phyloP scores from a whole-genome alignment of 2,329 filamentous ascomycete genomes.

The Neonectria ditissima region DNA sequence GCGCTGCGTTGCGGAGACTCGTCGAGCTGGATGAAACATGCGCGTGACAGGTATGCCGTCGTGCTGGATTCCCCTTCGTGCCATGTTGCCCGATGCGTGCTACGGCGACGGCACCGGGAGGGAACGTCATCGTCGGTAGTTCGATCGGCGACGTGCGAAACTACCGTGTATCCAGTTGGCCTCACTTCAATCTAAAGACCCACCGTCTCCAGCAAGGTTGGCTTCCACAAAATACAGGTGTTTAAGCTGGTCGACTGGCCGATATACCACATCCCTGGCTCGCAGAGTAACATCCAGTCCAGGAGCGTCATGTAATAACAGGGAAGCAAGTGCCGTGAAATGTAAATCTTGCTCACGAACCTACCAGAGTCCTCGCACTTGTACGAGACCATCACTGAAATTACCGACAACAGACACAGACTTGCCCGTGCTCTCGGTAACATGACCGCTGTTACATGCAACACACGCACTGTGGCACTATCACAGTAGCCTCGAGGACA shows the following conservation, averaged over 20 bases:
- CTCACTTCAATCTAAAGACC: too few species aligned
- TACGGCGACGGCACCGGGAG: too few species aligned
- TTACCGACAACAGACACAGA: not conserved
- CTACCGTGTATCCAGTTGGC: too few species aligned
- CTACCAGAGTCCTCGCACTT: not conserved
- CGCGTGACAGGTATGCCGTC: slow-evolving; percentile 5
- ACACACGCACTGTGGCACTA: not conserved
- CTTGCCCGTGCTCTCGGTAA: not conserved
- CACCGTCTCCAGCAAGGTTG: too few species aligned
- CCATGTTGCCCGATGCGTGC: not conserved
- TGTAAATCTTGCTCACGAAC: not conserved
- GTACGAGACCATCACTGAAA: not conserved
- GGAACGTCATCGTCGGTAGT: not conserved
- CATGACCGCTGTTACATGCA: not conserved
- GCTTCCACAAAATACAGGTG: too few species aligned
- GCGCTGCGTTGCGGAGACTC: not conserved
- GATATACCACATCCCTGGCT: too few species aligned
- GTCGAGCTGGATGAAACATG: slow-evolving; percentile 14
- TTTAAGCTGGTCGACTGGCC: not conserved
- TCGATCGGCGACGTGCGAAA: not conserved
- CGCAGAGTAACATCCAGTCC: too few species aligned
- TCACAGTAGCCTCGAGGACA: not conserved
- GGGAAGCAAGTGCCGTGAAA: not conserved
- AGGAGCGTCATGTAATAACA: not conserved
- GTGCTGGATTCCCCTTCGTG: not conserved